Evolutionary conservation across 2,329 filamentous ascomycete species (phyloP), one percentile per base, ranked within the genome.

Genomic region (Ceratocystis huliohia): DNA sequence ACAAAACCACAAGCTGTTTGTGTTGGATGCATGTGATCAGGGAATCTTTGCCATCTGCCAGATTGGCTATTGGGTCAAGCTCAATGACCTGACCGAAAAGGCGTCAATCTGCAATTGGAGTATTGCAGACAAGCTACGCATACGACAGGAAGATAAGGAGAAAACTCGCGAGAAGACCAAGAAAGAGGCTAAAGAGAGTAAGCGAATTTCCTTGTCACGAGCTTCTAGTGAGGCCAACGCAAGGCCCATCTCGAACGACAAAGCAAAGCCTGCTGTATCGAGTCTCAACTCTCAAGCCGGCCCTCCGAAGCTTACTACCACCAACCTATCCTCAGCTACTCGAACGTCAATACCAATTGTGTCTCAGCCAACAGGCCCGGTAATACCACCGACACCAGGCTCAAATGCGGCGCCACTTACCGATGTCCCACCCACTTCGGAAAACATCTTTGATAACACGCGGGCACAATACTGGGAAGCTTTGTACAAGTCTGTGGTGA

Each of bases 11-110:
- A 61, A 66, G 25, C 45, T 68, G 8, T 68, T 68, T 50, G 50
- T 68, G 17, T 25, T 68, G 3, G 66, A 68, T 59, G 66, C 66
- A 3, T 68, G 66, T 30, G 59, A 63, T 45, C 74, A 76, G 61
- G 81, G 81, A 0, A 77, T 87, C 2, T 92, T 89, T 73, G 82
- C 83, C 10, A 73, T 90, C 30, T 91, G 86, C 74, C 85, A 82
- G 71, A 76, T 94, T 56, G 86, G 84, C 1, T 74, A 77, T 22
- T 89, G 87, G 86, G 79, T 88, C 25, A 81, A 85, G 68, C 72
- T 87, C 64, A 78, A 81, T 45, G 75, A 78, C 5, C 76, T 91
- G 33, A 75, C 75, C 28, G 73, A 74, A 10, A 74, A 78, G 48
- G 82, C 84, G 48, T 82, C 81, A 0, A 68, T 68, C 48, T 68